A percentile compares a stretch with the other conserved stretches of the same genome.
Conservation (phyloP, 139 green algal species). For the Penium margaritaceum region DNA sequence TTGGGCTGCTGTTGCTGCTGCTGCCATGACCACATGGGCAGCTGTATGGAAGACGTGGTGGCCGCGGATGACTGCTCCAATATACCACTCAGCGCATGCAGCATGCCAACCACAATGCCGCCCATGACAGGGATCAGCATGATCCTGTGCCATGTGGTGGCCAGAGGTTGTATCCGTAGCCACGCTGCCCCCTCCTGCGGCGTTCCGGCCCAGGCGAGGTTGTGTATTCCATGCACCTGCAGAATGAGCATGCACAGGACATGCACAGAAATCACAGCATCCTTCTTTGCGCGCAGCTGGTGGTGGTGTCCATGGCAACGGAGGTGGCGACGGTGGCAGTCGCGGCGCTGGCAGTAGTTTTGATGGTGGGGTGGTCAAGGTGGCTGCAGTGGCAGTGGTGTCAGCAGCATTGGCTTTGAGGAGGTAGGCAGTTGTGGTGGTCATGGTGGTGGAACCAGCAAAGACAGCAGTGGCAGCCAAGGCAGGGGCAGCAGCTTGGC, state of each 20-base stretch:
- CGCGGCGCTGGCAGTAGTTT: not conserved
- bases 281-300: not conserved
- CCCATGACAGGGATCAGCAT: conserved; percentile 43
- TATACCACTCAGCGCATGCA: conserved; percentile 37
- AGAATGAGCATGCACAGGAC: not conserved
- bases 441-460: no score
- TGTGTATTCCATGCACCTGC: conserved; percentile 43
- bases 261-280: not conserved
- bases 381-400: not conserved
- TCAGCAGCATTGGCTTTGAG: not conserved
- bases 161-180: conserved; percentile 29
- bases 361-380: not conserved
- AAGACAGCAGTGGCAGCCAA: no score
- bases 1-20: not conserved
- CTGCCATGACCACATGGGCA: conserved; percentile 7
- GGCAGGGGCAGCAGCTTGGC: no score
- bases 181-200: conserved; percentile 34
- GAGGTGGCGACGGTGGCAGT: not conserved
- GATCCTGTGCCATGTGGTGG: conserved; percentile 41
- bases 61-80: conserved; percentile 31
- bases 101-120: conserved; percentile 42
- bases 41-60: conserved; percentile 37
- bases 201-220: conserved; percentile 39
- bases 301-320: not conserved
- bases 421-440: no score